Conservation (phyloP, 2,329 filamentous ascomycete genomes). For the Torrubiellomyces zombiae region DNA sequence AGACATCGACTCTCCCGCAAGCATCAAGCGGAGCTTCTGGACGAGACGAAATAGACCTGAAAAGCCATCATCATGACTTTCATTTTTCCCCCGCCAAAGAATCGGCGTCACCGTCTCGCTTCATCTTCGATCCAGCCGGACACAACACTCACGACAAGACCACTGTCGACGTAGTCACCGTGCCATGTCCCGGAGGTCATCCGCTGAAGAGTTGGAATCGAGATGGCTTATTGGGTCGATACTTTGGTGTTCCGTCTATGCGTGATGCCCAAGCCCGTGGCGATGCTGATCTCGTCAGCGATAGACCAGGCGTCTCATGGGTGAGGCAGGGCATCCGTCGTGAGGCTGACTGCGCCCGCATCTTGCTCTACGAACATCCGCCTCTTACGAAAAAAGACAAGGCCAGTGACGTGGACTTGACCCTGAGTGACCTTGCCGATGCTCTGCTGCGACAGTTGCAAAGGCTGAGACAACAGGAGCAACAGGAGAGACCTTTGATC, state of each 20-base stretch:
- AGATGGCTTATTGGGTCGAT: constrained; percentile 29
- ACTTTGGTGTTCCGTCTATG: constrained; percentile 26
- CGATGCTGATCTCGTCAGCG: too few relatives aligned
- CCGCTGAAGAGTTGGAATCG: constrained; percentile 35
- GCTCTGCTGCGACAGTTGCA: constrained; percentile 28
- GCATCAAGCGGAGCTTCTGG: too few relatives aligned
- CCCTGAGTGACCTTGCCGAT: constrained; percentile 26
- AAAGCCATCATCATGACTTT: too few relatives aligned
- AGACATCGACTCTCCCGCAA: too few relatives aligned
- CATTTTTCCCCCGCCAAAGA: too few relatives aligned
- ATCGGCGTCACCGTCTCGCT: constrained; percentile 8
- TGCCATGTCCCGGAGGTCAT: constrained; percentile 36
- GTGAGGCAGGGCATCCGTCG: constrained; percentile 34
- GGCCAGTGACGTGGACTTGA: constrained; percentile 23
- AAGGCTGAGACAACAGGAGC: constrained; percentile 16
- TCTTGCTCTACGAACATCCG: constrained; percentile 35
- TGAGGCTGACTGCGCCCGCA: constrained; percentile 28
- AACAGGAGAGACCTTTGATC: constrained; percentile 32
- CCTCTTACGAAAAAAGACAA: too few relatives aligned
- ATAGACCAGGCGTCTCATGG: constrained; percentile 25
- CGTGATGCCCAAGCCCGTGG: constrained; percentile 16
- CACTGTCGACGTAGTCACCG: constrained; percentile 33
- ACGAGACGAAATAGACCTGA: constrained; percentile 5
- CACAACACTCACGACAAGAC: constrained; percentile 31
- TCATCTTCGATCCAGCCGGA: constrained; percentile 18